Evolutionary conservation across 495 filamentous ascomycete genomes (phyloP).

Genomic region (Pyrenopolyporus hunteri): DNA sequence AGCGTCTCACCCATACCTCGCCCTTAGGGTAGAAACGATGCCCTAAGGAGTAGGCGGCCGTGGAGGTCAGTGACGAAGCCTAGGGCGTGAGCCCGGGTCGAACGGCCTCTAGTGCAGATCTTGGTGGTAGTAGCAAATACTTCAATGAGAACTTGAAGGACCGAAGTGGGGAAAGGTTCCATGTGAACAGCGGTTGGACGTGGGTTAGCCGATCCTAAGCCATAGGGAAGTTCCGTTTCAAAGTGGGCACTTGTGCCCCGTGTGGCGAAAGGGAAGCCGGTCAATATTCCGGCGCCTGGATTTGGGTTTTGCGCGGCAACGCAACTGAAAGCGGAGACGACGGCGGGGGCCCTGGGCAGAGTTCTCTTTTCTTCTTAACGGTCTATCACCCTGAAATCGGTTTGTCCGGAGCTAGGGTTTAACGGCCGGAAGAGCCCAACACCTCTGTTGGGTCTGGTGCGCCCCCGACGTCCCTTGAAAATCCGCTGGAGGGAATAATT

Average conservation of each 20-base stretch:
- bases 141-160: constrained; percentile 5
- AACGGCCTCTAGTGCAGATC: neutral
- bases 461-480: constrained; percentile 70
- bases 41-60: neutral
- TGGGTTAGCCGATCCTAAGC: constrained; percentile 4
- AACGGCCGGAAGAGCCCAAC: constrained; percentile 64
- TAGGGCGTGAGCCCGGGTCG: neutral
- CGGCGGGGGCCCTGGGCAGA: constrained; percentile 63
- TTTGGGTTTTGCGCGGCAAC: neutral
- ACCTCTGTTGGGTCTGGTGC: constrained; percentile 69
- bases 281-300: constrained; percentile 6
- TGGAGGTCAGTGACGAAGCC: neutral
- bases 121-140: constrained; percentile 14
- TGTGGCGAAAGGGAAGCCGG: neutral
- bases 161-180: constrained; percentile 5
- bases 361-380: no score
- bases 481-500: constrained; percentile 70
- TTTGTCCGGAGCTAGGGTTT: constrained; percentile 65
- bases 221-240: constrained; percentile 7
- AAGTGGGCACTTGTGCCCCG: neutral
- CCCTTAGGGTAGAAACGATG: neutral
- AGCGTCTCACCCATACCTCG: neutral
- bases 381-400: constrained; percentile 62
- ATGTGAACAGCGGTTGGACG: constrained; percentile 7
- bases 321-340: constrained; percentile 68